Percentiles rank a stretch among this genome's conserved stretches.
phyloP scores from a whole-genome alignment of 2,329 filamentous ascomycete genomes.

The Pseudocercospora musae region DNA sequence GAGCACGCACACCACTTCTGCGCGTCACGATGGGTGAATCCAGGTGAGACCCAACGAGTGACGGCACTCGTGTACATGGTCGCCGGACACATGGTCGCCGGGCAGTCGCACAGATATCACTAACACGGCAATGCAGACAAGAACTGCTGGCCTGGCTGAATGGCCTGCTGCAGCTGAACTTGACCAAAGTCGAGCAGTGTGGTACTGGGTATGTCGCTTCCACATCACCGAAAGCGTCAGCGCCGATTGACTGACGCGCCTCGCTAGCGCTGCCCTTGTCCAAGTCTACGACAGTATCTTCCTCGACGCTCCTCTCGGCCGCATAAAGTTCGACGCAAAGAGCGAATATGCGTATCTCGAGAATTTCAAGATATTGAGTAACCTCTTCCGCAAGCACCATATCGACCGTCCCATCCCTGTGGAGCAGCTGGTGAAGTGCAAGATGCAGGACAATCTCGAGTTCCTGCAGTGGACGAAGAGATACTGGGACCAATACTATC shows the following conservation, averaged over 20 bases:
- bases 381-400: conserved; percentile 77
- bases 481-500: conserved; percentile 98
- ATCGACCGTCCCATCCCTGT: conserved; percentile 90
- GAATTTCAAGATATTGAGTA: conserved; percentile 97
- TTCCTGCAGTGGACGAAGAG: conserved; percentile 96
- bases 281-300: conserved; percentile 99
- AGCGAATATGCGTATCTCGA: conserved; percentile 95
- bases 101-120: background rate
- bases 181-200: conserved; percentile 98
- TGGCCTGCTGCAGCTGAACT: conserved; percentile 94
- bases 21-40: conserved; percentile 25
- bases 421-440: conserved; percentile 88
- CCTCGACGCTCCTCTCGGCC: conserved; percentile 88
- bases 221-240: conserved; percentile 4
- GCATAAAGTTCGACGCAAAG: conserved; percentile 98
- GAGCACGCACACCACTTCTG: background rate
- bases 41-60: conserved; percentile 5
- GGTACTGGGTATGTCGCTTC: conserved; percentile 76
- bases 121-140: conserved; percentile 61
- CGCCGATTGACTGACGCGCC: conserved; percentile 9
- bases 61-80: background rate
- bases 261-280: conserved; percentile 79
- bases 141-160: conserved; percentile 96
- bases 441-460: conserved; percentile 99
- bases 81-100: background rate